These are phyloP conservation scores for Bolboschoenus planiculmis DNA, from an alignment of 176 grass and related monocot genomes.

Conservation along the genomic window DNA sequence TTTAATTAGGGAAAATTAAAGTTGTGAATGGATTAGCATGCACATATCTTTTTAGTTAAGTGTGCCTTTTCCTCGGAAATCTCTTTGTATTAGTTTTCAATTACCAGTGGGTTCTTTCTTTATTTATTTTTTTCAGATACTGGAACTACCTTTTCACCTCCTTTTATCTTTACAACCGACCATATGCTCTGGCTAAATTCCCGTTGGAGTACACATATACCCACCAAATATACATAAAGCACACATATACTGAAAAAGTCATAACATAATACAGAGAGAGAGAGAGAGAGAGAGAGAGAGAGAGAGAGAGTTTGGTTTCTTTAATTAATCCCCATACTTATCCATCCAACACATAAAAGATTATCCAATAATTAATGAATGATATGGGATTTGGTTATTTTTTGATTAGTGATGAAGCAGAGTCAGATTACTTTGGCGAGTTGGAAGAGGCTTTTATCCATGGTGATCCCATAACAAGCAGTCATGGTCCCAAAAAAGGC, in stretches of 20 bases:
- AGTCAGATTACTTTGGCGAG: constrained; percentile 60
- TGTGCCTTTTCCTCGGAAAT: constrained; percentile 1
- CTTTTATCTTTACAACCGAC: constrained; percentile 70
- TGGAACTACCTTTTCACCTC: constrained; percentile 21
- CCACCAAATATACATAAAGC: constrained; percentile 38
- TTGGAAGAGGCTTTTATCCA: constrained; percentile 87
- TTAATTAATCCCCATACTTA: constrained; percentile 53
- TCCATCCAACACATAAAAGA: constrained; percentile 41
- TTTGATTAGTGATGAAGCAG: constrained; percentile 59
- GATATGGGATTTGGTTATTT: constrained; percentile 39
- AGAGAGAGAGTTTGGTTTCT: constrained; percentile 12
- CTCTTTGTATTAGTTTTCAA: constrained; percentile 44
- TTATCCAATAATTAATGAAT: constrained; percentile 13
- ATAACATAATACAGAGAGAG: background rate
- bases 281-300: background rate
- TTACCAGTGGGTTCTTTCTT: constrained; percentile 40
- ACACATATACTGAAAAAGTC: constrained; percentile 4
- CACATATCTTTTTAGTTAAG: constrained; percentile 3
- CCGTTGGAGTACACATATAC: constrained; percentile 73
- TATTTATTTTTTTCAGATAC: constrained; percentile 18
- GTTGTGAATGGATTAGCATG: constrained; percentile 24
- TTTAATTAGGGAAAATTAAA: background rate
- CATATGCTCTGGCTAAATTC: constrained; percentile 32
- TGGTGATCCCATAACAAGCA: constrained; percentile 26
- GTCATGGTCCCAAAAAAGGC: constrained; percentile 38